These are phyloP conservation scores for Chrysoporthe cubensis DNA, from an alignment of 2,329 filamentous ascomycete genomes.

Conservation along the genomic window DNA sequence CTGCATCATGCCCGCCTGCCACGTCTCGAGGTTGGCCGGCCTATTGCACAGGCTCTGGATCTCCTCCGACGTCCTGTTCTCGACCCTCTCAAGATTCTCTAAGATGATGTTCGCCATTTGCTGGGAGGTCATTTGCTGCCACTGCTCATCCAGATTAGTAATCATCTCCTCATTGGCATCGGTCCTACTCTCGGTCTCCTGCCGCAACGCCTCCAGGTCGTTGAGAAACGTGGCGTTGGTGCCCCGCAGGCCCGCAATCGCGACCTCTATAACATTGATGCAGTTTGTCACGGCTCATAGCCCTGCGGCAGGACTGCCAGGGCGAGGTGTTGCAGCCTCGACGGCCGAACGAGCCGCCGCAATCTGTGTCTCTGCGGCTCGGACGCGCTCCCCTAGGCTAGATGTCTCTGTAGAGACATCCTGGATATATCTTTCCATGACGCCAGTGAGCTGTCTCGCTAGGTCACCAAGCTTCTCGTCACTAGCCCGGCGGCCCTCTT, in stretches of 20 bases:
- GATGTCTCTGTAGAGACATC: neutral
- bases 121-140: constrained; percentile 19
- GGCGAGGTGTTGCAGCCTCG: neutral
- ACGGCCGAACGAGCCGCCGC: neutral
- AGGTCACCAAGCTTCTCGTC: neutral
- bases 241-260: neutral
- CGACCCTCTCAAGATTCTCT: constrained; percentile 21
- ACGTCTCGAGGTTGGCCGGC: constrained; percentile 16
- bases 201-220: neutral
- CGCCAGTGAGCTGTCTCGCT: neutral
- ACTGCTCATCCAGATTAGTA: constrained; percentile 21
- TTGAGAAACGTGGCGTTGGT: neutral
- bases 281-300: neutral
- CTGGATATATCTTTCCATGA: neutral
- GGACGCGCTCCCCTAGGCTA: neutral
- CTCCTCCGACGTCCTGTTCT: constrained; percentile 11
- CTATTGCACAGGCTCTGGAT: constrained; percentile 21
- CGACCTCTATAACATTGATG: neutral
- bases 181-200: neutral
- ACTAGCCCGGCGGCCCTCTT: neutral
- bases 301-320: constrained; percentile 1
- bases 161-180: constrained; percentile 21
- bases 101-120: constrained; percentile 21
- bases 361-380: neutral
- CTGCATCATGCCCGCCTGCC: constrained; percentile 4